phyloP scores from a whole-genome alignment of 345 rosid genomes.

The Bruguiera parviflora region DNA sequence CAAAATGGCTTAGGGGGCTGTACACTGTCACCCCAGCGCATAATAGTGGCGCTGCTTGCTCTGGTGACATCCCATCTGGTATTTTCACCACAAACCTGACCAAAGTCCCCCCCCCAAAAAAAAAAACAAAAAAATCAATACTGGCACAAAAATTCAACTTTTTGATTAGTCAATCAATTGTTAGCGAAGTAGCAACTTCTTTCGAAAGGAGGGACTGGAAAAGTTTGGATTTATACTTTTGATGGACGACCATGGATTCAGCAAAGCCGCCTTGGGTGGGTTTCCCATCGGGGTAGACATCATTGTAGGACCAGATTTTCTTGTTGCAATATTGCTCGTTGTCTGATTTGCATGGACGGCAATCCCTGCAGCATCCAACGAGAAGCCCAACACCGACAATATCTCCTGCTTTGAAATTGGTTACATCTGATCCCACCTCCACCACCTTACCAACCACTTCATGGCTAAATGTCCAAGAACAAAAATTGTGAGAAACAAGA shows the following conservation, averaged over 20 bases:
- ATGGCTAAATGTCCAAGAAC: slow-evolving; percentile 37
- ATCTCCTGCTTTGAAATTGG: slow-evolving; percentile 58
- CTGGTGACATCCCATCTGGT: slow-evolving; percentile 79
- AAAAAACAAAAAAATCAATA: background rate
- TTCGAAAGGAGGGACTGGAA: background rate
- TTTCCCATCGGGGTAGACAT: slow-evolving; percentile 61
- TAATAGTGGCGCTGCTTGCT: slow-evolving; percentile 81
- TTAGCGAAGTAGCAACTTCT: background rate
- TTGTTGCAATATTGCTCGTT: slow-evolving; percentile 66
- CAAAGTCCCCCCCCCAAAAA: background rate
- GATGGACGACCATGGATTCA: slow-evolving; percentile 60
- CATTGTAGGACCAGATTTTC: slow-evolving; percentile 59
- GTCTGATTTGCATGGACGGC: slow-evolving; percentile 52
- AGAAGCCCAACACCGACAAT: slow-evolving; percentile 64
- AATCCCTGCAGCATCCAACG: slow-evolving; percentile 64
- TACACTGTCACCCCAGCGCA: slow-evolving; percentile 93
- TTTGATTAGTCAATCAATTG: background rate
- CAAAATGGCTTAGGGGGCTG: slow-evolving; percentile 85
- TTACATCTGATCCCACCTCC: slow-evolving; percentile 69
- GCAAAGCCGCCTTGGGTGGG: slow-evolving; percentile 81
- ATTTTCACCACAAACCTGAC: slow-evolving; percentile 77
- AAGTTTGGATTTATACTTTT: slow-evolving; percentile 42
- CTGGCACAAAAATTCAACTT: background rate
- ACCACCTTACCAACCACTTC: slow-evolving; percentile 73
- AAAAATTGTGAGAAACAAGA: background rate